These are phyloP conservation scores for Chalciporus sphaerocephalus DNA, from an alignment of 768 basidiomycete species.

Conservation along the genomic window DNA sequence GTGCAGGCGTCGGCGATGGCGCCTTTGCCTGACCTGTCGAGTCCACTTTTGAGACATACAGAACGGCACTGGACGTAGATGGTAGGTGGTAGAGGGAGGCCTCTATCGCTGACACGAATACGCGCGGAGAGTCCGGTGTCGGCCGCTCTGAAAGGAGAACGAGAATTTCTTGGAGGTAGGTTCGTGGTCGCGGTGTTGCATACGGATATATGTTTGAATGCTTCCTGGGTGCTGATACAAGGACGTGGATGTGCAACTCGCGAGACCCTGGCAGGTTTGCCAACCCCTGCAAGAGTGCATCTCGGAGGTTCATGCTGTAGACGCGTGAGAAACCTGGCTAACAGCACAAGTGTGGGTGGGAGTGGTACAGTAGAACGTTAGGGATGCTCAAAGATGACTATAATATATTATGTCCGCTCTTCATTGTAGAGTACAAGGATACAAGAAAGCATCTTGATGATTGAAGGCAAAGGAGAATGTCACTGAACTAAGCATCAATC, in stretches of 20 bases:
- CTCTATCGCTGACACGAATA: slow-evolving; percentile 79
- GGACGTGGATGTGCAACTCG: slow-evolving; percentile 70
- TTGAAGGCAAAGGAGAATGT: slow-evolving; percentile 7
- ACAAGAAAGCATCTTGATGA: slow-evolving; percentile 8
- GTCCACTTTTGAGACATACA: slow-evolving; percentile 95
- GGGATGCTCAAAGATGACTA: background rate
- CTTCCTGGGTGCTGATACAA: slow-evolving; percentile 65
- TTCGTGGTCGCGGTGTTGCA: slow-evolving; percentile 58
- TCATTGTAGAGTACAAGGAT: slow-evolving; percentile 9
- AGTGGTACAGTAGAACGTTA: too few relatives aligned
- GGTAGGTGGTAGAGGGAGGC: slow-evolving; percentile 72
- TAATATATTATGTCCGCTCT: background rate
- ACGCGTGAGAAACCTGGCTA: slow-evolving; percentile 19
- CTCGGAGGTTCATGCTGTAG: slow-evolving; percentile 48
- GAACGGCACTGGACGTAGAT: slow-evolving; percentile 58
- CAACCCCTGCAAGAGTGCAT: slow-evolving; percentile 57
- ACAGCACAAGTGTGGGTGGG: too few relatives aligned
- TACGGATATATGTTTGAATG: slow-evolving; percentile 71
- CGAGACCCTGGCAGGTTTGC: slow-evolving; percentile 58
- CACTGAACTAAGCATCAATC: slow-evolving; percentile 7
- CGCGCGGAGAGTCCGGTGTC: slow-evolving; percentile 43
- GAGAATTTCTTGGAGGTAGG: slow-evolving; percentile 73
- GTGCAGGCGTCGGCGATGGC: slow-evolving; percentile 64
- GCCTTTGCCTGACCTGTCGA: slow-evolving; percentile 70
- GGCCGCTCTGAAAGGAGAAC: slow-evolving; percentile 67